Conservation (phyloP, 140 eudicot species). For the Oenanthe javanica region DNA sequence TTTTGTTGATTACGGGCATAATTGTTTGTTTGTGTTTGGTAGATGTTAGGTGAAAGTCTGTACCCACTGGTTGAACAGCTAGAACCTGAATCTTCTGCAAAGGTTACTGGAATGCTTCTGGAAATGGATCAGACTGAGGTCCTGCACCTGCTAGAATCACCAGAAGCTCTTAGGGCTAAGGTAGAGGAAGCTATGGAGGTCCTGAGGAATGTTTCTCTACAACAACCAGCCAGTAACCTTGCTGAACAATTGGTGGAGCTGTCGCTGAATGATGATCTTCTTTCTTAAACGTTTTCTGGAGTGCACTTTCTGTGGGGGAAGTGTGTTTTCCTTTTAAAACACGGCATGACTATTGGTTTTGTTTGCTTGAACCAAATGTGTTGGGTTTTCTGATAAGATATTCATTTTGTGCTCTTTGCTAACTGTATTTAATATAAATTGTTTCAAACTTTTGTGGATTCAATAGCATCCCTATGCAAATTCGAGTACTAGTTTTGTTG, state of each 20-base stretch:
- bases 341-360: neutral
- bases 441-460: neutral
- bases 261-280: constrained; percentile 13
- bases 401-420: neutral
- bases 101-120: constrained; percentile 20
- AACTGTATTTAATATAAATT: neutral
- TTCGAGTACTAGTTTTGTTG: neutral
- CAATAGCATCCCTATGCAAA: neutral
- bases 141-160: constrained; percentile 18
- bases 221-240: constrained; percentile 4
- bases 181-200: constrained; percentile 22
- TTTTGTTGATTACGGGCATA: neutral
- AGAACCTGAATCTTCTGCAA: constrained; percentile 17
- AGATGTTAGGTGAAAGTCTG: constrained; percentile 53
- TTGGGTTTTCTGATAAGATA: neutral
- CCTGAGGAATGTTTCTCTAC: constrained; percentile 9
- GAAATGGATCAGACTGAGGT: constrained; percentile 23
- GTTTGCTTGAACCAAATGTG: neutral
- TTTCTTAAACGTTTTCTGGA: constrained; percentile 1
- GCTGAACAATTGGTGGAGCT: constrained; percentile 16
- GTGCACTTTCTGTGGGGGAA: neutral
- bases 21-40: constrained; percentile 1
- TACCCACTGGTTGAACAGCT: constrained; percentile 40
- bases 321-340: neutral
- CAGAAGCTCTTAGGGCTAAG: constrained; percentile 18